phyloP scores from a whole-genome alignment of 2,329 filamentous ascomycete species.

The Talaromyces marneffei region DNA sequence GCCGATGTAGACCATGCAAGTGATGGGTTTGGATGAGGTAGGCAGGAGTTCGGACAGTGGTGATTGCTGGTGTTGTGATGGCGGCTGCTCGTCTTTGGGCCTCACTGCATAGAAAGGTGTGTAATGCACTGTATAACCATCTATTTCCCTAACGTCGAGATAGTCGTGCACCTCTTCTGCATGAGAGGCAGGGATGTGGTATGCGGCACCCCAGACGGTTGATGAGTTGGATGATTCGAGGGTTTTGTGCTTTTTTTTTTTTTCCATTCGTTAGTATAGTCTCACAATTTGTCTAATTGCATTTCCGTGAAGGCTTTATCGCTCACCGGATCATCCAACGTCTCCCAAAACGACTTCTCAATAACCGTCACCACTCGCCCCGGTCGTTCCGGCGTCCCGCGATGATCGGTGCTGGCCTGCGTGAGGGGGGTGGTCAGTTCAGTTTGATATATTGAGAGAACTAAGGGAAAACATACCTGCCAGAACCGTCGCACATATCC shows the following conservation, averaged over 20 bases:
- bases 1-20: conserved; percentile 83
- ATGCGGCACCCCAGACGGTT: conserved; percentile 86
- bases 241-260: conserved; percentile 29
- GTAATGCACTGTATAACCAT: conserved; percentile 92
- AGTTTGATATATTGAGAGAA: not conserved
- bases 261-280: not conserved
- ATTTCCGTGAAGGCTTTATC: not conserved
- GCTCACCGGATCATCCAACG: conserved; percentile 58
- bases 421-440: not conserved
- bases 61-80: conserved; percentile 4
- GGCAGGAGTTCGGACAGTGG: not conserved
- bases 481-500: conserved; percentile 95
- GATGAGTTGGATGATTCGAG: conserved; percentile 29
- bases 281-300: too few species aligned
- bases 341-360: conserved; percentile 74
- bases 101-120: conserved; percentile 68
- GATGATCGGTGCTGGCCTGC: conserved; percentile 72
- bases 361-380: conserved; percentile 93
- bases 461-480: conserved; percentile 63
- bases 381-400: conserved; percentile 79
- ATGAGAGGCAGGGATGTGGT: conserved; percentile 67
- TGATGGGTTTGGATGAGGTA: conserved; percentile 31
- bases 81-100: conserved; percentile 7
- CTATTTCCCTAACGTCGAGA: conserved; percentile 94
- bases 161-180: conserved; percentile 80